phyloP scores from a whole-genome alignment of 495 filamentous ascomycete species.

The Neurospora tetraspora region DNA sequence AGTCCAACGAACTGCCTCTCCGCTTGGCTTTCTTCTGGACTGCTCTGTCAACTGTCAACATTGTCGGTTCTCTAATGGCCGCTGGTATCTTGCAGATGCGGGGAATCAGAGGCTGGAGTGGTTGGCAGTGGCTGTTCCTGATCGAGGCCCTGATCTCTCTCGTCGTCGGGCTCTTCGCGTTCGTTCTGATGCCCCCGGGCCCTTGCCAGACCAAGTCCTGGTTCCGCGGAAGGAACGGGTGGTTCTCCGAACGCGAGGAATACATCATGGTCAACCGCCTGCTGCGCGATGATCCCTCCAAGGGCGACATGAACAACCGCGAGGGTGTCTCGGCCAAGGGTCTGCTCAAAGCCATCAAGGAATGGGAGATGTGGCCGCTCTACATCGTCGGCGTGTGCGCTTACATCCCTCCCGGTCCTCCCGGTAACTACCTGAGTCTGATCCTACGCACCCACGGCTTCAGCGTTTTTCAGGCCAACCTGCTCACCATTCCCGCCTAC shows the following conservation, averaged over 20 bases:
- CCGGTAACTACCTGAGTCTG: conserved; percentile 37
- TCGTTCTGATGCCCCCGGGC: conserved; percentile 42
- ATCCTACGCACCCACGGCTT: conserved; percentile 44
- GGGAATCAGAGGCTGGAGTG: conserved; percentile 35
- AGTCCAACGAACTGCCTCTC: conserved; percentile 38
- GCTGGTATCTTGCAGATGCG: conserved; percentile 42
- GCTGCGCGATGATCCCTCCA: conserved; percentile 53
- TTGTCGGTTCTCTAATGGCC: conserved; percentile 41
- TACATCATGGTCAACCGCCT: conserved; percentile 52
- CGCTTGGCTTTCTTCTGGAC: conserved; percentile 45
- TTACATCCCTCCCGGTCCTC: conserved; percentile 40
- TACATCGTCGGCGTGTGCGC: conserved; percentile 45
- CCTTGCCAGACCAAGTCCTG: conserved; percentile 43
- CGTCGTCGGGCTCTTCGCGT: conserved; percentile 41
- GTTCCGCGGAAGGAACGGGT: conserved; percentile 45
- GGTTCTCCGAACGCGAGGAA: conserved; percentile 53
- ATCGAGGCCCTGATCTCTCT: conserved; percentile 47
- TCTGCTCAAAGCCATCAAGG: conserved; percentile 39
- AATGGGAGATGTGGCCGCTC: conserved; percentile 52
- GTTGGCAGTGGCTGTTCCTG: conserved; percentile 46
- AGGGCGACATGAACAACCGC: conserved; percentile 54
- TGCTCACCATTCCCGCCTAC: conserved; percentile 41
- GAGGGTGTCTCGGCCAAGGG: conserved; percentile 35
- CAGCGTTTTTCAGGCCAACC: conserved; percentile 42
- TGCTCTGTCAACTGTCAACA: conserved; percentile 31